Evolutionary conservation across 106 monocot species (phyloP).

Genomic region (Platanthera zijinensis): DNA sequence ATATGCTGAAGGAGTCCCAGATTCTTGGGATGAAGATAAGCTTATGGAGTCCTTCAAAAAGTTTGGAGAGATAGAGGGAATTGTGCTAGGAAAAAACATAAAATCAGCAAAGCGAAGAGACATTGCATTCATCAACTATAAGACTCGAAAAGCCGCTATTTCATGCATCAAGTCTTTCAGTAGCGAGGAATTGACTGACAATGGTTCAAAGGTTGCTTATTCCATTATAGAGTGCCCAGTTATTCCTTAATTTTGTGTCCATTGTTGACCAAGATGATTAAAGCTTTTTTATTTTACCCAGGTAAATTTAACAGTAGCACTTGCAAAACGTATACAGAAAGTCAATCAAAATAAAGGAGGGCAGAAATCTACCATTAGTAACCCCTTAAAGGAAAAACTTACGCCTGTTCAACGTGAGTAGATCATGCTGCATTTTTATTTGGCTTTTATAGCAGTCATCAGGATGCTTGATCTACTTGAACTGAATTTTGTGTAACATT

Average conservation of each 20-base stretch:
- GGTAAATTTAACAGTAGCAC: constrained; percentile 77
- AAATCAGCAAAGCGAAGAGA: constrained; percentile 75
- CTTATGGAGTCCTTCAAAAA: constrained; percentile 59
- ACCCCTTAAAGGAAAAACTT: constrained; percentile 28
- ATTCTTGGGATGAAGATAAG: constrained; percentile 67
- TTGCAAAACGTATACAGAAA: constrained; percentile 74
- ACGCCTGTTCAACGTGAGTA: constrained; percentile 53
- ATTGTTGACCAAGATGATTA: not conserved
- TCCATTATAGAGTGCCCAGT: not conserved
- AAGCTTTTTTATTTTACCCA: constrained; percentile 15
- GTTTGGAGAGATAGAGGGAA: constrained; percentile 71
- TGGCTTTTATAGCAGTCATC: not conserved
- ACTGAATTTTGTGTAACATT: not conserved
- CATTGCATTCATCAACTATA: constrained; percentile 82
- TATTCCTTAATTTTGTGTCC: not conserved
- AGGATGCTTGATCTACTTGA: not conserved
- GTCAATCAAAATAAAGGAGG: constrained; percentile 53
- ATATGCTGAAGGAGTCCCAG: constrained; percentile 73
- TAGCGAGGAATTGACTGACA: constrained; percentile 41
- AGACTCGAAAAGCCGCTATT: constrained; percentile 70
- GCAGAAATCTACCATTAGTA: constrained; percentile 27
- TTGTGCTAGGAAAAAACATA: constrained; percentile 77
- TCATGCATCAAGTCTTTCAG: constrained; percentile 75
- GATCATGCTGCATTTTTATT: not conserved
- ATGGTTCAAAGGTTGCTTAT: constrained; percentile 53